Base-by-base conservation (phyloP, 148 eudicot genomes). In the Dysphania ambrosioides region DNA sequence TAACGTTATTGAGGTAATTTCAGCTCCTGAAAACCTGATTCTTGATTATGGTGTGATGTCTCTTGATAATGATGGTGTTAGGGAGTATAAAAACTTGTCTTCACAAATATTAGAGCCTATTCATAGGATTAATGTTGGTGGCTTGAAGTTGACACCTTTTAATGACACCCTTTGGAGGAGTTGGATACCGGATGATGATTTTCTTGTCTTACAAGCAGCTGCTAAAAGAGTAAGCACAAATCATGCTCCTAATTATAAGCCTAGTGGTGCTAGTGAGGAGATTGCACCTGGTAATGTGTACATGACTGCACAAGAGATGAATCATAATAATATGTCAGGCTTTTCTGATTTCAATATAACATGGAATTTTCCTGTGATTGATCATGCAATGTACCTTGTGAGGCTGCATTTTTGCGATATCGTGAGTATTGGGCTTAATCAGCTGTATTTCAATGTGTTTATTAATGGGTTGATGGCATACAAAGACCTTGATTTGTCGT, bases 141-240 rank as follows among this genome's bases (percentile, higher is more conserved):
- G 99, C 18, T 68, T 65, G 4, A 87, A 79, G 30, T 35, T 95
- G 44, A 95, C 94, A 44, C 97, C 99, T 32, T 95, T 90, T 67
- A 95, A 95, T 79, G 99, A 95, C 63, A 89, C 97, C 32, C 92
- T 95, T 74, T 95, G 96, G 99, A 90, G 99, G 53, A 87, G 72
- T 85, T 95, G 97, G 99, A 66, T 89, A 1, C 91, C 97, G n/a
- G 99, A 95, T 83, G 86, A 87, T 55, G 88, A 83, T 80, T 95
- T 79, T 78, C 64, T 95, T 51, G 75, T 85, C 29, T 47, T 92
- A 66, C 80, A 90, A 84, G 82, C 94, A 5, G 87, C 97, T 71
- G 99, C 97, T 0, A 87, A 85, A 74, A 73, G 71, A 71, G 91
- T 86, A 11, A 75, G 40, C 8, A 84, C 85, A 0, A 32, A 79